These are phyloP conservation scores for Fusarium sp. DNA, from an alignment of 2,329 filamentous ascomycete species.

Conservation along the genomic window DNA sequence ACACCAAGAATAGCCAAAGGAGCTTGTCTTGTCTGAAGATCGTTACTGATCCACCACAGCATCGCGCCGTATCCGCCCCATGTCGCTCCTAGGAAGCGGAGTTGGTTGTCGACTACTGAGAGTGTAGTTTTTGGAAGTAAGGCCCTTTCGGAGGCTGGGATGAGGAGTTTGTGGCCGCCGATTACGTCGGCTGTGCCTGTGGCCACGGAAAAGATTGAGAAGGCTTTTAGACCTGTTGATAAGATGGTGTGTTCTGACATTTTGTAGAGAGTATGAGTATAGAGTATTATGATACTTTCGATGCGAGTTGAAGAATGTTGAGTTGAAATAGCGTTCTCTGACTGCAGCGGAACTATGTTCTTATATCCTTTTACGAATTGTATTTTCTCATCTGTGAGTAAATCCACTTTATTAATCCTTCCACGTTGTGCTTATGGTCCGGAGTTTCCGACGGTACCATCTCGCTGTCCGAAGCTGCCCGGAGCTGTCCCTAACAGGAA, in stretches of 20 bases:
- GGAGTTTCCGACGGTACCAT: slow-evolving; percentile 4
- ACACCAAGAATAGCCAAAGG: background rate
- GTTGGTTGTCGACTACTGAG: slow-evolving; percentile 1
- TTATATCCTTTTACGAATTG: no score
- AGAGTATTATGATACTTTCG: no score
- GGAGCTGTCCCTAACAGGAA: background rate
- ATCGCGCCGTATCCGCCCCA: slow-evolving; percentile 16
- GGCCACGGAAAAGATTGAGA: slow-evolving; percentile 8
- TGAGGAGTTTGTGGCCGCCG: background rate
- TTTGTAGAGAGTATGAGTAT: no score
- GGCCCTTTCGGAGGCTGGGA: background rate
- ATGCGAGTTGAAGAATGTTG: no score
- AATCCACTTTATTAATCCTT: background rate
- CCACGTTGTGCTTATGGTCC: background rate
- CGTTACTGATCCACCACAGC: background rate
- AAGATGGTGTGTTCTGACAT: slow-evolving; percentile 4
- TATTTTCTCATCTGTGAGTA: no score
- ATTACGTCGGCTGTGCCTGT: background rate
- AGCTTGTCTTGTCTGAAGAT: background rate
- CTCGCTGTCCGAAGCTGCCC: background rate
- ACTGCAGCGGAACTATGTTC: fast-evolving
- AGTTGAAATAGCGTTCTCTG: no score
- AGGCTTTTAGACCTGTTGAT: background rate
- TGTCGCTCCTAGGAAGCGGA: slow-evolving; percentile 3
- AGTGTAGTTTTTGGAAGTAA: background rate